phyloP scores from a whole-genome alignment of 768 basidiomycete genomes.

The Tricholoma matsutake region DNA sequence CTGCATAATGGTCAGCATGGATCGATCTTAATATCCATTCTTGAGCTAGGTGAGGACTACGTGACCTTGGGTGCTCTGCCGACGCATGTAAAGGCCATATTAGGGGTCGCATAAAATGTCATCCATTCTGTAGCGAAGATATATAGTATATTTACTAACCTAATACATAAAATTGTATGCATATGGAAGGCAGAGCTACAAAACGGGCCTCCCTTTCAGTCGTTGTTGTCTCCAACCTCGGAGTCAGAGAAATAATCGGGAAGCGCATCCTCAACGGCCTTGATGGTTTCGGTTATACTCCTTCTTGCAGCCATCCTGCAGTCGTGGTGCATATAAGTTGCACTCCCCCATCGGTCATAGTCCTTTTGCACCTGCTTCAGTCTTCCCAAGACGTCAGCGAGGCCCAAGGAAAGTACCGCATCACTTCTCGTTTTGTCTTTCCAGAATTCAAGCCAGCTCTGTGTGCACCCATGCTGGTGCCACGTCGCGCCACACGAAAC shows the following conservation, averaged over 20 bases:
- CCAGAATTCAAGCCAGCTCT: slow-evolving; percentile 79
- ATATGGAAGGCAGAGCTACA: too few species aligned
- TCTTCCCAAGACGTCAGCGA: slow-evolving; percentile 67
- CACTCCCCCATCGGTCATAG: slow-evolving; percentile 66
- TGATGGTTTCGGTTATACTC: slow-evolving; percentile 53
- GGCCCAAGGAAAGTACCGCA: slow-evolving; percentile 51
- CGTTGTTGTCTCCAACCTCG: slow-evolving; percentile 12
- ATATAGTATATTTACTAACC: background rate
- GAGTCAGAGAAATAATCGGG: slow-evolving; percentile 58
- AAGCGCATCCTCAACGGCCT: slow-evolving; percentile 53
- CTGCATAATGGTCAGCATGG: too few species aligned
- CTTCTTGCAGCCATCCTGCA: slow-evolving; percentile 59
- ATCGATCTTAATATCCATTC: too few species aligned
- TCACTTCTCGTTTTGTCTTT: slow-evolving; percentile 70
- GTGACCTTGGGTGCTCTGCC: too few species aligned
- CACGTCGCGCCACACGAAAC: slow-evolving; percentile 62
- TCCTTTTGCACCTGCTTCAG: slow-evolving; percentile 61
- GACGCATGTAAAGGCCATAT: too few species aligned
- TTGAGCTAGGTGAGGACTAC: too few species aligned
- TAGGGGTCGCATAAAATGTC: too few species aligned
- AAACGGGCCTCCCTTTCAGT: background rate
- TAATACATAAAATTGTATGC: background rate
- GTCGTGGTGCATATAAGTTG: slow-evolving; percentile 79
- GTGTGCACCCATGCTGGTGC: slow-evolving; percentile 70
- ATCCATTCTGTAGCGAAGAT: too few species aligned